Evolutionary conservation across 306 rosid genomes (phyloP).

Genomic region (Ormosia semicastrata): DNA sequence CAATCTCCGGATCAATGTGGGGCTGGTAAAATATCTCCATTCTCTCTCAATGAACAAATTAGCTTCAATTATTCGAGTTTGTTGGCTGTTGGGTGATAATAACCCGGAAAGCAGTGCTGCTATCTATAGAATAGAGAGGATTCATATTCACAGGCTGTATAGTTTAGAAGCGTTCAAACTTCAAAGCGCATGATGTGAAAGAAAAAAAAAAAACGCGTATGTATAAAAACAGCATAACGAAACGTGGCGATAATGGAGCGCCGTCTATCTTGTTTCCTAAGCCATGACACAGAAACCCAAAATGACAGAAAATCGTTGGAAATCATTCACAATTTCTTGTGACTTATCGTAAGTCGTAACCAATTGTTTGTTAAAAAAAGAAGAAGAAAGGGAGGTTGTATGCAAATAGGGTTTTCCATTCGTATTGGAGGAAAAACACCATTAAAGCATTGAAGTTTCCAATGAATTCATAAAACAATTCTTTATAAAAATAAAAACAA

Average conservation of each 20-base stretch:
- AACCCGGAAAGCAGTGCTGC: not conserved
- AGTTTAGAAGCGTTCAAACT: slow-evolving; percentile 15
- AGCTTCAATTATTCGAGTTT: not conserved
- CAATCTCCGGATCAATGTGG: slow-evolving; percentile 62
- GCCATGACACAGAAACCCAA: not conserved
- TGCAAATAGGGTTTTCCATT: not conserved
- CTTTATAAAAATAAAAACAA: not conserved
- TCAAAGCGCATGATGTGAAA: not conserved
- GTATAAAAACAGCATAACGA: not conserved
- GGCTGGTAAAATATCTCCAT: slow-evolving; percentile 65
- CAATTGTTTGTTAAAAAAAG: not conserved
- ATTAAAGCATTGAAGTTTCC: not conserved
- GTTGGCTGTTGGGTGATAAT: not conserved
- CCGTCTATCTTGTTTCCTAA: slow-evolving; percentile 37
- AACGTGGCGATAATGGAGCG: slow-evolving; percentile 28
- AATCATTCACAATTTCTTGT: not conserved
- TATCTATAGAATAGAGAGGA: not conserved
- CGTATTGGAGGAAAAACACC: not conserved
- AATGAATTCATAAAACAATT: not conserved
- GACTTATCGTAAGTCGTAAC: not conserved
- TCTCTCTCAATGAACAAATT: slow-evolving; percentile 7
- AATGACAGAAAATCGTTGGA: not conserved
- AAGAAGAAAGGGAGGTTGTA: not conserved
- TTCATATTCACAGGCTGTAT: not conserved
- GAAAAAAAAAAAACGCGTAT: not conserved